Percentiles rank a stretch among this genome's conserved stretches.
These are phyloP conservation scores for Wallemia hederae DNA, from an alignment of 1,284 basidiomycete species.

Conservation along the genomic window DNA sequence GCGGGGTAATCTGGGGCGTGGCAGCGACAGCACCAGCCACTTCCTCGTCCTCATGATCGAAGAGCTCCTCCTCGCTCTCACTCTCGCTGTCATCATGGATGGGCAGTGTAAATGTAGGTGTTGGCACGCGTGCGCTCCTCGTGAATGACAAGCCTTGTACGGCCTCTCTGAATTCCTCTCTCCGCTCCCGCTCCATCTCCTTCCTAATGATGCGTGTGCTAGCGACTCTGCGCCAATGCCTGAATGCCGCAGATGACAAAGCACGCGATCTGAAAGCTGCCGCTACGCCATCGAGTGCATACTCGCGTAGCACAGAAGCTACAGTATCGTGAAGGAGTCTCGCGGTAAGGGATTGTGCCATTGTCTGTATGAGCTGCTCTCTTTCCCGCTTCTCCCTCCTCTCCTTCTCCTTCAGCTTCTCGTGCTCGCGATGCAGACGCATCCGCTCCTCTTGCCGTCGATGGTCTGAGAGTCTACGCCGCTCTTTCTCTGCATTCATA, in stretches of 20 bases:
- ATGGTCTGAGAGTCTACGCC: no score
- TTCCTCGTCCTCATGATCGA: not conserved
- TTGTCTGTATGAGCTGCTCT: not conserved
- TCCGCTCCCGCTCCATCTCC: not conserved
- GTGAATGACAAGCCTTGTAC: not conserved
- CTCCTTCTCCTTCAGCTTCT: not conserved
- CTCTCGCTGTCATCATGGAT: not conserved
- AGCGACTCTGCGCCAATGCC: no score
- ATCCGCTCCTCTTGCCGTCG: no score
- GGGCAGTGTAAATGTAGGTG: not conserved
- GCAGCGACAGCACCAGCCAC: not conserved
- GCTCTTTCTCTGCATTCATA: no score
- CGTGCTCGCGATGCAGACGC: no score
- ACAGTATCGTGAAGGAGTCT: not conserved
- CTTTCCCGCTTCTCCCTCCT: not conserved
- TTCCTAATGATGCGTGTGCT: no score
- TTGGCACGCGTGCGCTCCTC: not conserved
- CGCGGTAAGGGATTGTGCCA: not conserved
- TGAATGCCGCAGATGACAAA: not conserved
- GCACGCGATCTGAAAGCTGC: not conserved
- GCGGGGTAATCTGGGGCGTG: no score
- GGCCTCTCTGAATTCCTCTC: not conserved
- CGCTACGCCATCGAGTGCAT: not conserved
- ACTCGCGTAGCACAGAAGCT: not conserved
- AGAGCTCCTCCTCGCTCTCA: not conserved